Base-by-base conservation (phyloP, 2,329 filamentous ascomycete genomes). In the Aureobasidium leucospermi region DNA sequence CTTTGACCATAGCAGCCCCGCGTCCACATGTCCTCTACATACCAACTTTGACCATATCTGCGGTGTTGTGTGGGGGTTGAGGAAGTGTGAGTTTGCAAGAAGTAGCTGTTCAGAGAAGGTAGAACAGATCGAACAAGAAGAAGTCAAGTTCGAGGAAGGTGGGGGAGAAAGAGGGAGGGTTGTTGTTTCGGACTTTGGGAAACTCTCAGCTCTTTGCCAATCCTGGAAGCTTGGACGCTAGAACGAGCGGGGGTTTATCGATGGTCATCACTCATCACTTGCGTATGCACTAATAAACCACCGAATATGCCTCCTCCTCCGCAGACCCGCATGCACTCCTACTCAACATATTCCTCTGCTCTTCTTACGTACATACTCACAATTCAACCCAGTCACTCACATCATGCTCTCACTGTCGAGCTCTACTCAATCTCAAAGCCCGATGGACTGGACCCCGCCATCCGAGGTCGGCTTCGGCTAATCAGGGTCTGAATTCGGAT, bases 1-100 rank as follows among this genome's bases (percentile, higher is more conserved):
- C 16, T 38, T 41, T n/a, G 1, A n/a, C 19, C 4, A 29, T 11
- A 28, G 8, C 52, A 34, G 42, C 53, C n/a, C 31, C 53, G 51
- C 42, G 8, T 31, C 23, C 7, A 16, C 13, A 41, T 31, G 19
- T 41, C 34, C 11, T 32, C 29, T 39, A 60, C 61, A n/a, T 60
- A 62, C 61, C 61, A 36, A 63, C 61, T 60, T 63, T 63, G 51
- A 55, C 51, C 68, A 69, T 70, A 52, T 58, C 66, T 63, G 63
- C 61, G 59, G 59, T 61, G 32, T 55, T 34, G 52, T 16, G 60
- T 59, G 48, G n/a, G 43, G 4, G n/a, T n/a, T 7, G 28, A 16
- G 31, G 32, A 19, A 48, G 47, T 31, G 41, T 61, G 60, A 6
- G 41, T 10, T 43, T 55, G 39, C 8, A 31, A 15, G 29, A 34